phyloP scores from a whole-genome alignment of 2,329 filamentous ascomycete species.

The Aspergillus ruber region DNA sequence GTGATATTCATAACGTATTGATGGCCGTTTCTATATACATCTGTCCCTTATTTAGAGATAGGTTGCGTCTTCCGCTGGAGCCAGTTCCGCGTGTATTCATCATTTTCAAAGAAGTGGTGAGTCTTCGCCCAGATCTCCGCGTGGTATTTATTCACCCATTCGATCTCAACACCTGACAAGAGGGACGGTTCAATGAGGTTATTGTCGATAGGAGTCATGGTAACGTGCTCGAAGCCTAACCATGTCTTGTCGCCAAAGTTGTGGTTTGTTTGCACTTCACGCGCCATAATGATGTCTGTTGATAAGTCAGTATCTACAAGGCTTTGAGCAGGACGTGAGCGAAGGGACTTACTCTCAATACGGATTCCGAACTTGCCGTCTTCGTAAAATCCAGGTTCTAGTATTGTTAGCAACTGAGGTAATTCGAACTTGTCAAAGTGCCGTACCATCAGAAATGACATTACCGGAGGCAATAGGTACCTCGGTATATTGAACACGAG shows the following conservation, averaged over 20 bases:
- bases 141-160: constrained; percentile 85
- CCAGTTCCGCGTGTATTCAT: constrained; percentile 69
- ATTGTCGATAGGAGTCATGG: constrained; percentile 89
- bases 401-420: constrained; percentile 9
- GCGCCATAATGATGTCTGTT: constrained; percentile 75
- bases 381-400: constrained; percentile 92
- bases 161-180: constrained; percentile 66
- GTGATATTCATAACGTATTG: neutral
- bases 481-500: constrained; percentile 82
- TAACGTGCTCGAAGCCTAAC: constrained; percentile 93
- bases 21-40: neutral
- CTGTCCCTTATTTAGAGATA: constrained; percentile 39
- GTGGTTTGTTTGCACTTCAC: constrained; percentile 77
- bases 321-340: neutral
- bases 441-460: constrained; percentile 71
- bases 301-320: neutral
- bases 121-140: constrained; percentile 76
- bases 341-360: constrained; percentile 62
- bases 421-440: neutral
- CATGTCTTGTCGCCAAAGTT: constrained; percentile 91
- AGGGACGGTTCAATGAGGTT: constrained; percentile 74
- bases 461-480: constrained; percentile 86
- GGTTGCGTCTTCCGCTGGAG: constrained; percentile 77
- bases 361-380: constrained; percentile 91
- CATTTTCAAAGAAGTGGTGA: constrained; percentile 64